Percentiles rank a stretch among this genome's conserved stretches.
These are phyloP conservation scores for Leccinum fibrillosum DNA, from an alignment of 768 basidiomycete genomes.

Conservation along the genomic window DNA sequence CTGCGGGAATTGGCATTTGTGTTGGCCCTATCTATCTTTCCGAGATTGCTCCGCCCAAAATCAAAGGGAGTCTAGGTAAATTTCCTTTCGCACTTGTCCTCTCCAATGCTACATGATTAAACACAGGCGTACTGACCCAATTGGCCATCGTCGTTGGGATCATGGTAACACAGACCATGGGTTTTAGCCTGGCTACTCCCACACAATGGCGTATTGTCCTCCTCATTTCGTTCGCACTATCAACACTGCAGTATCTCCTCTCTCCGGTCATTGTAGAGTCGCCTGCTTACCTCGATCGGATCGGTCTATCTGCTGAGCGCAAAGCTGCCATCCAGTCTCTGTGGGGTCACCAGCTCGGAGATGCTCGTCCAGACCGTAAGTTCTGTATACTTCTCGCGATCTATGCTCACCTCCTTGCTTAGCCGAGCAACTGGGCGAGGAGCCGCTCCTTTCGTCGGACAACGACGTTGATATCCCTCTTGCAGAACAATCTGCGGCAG, in stretches of 20 bases:
- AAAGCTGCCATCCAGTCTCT: constrained; percentile 44
- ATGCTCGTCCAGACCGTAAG: constrained; percentile 27
- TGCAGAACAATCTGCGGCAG: constrained; percentile 26
- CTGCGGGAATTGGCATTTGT: constrained; percentile 70
- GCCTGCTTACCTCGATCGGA: constrained; percentile 59
- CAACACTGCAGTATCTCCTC: constrained; percentile 53
- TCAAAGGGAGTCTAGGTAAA: constrained; percentile 72
- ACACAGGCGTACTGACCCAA: constrained; percentile 73
- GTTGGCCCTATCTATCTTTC: constrained; percentile 84
- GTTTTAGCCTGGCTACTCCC: constrained; percentile 67
- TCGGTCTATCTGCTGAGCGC: constrained; percentile 48
- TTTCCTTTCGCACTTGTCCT: background rate
- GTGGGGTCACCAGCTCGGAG: constrained; percentile 45
- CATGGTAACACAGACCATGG: constrained; percentile 79
- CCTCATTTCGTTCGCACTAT: constrained; percentile 55
- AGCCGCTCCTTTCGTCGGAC: constrained; percentile 23
- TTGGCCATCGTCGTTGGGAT: constrained; percentile 83
- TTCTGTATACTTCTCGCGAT: background rate
- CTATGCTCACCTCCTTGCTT: constrained; percentile 6
- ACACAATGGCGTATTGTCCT: constrained; percentile 69
- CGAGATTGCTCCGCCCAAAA: constrained; percentile 75
- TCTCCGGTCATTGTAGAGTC: constrained; percentile 63
- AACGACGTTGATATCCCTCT: constrained; percentile 16
- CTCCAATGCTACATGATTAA: background rate
- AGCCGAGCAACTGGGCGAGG: constrained; percentile 27